phyloP scores from a whole-genome alignment of 805 yeast species.

The Monosporozyma aerobia region DNA sequence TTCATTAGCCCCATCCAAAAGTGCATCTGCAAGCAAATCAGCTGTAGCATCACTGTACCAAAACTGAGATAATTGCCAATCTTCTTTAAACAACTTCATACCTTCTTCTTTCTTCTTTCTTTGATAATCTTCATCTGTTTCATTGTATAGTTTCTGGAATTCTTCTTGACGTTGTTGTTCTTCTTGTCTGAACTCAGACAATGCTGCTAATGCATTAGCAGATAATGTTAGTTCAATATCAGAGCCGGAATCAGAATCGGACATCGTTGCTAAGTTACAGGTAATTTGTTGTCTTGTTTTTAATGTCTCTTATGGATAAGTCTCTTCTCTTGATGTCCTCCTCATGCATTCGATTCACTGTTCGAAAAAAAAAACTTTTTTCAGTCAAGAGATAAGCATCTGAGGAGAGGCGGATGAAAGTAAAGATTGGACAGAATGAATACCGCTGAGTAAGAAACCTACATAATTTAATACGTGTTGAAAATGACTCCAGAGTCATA shows the following conservation, averaged over 20 bases:
- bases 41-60: slow-evolving; percentile 82
- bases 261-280: not conserved
- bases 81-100: slow-evolving; percentile 75
- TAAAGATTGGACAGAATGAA: too few species aligned
- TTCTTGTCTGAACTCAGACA: slow-evolving; percentile 57
- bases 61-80: slow-evolving; percentile 91
- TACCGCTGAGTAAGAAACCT: too few species aligned
- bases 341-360: too few species aligned
- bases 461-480: too few species aligned
- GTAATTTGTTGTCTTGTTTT: too few species aligned
- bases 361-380: too few species aligned
- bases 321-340: too few species aligned
- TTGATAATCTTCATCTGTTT: slow-evolving; percentile 44
- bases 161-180: slow-evolving; percentile 47
- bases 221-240: slow-evolving; percentile 28
- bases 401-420: too few species aligned
- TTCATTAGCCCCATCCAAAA: slow-evolving; percentile 67
- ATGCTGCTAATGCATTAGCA: slow-evolving; percentile 42
- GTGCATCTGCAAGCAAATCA: slow-evolving; percentile 52
- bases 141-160: slow-evolving; percentile 43
- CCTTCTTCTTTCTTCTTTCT: slow-evolving; percentile 33
- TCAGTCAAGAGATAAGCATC: too few species aligned
- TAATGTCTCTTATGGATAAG: too few species aligned
- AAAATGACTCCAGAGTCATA: too few species aligned
- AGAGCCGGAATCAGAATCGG: slow-evolving; percentile 3